Evolutionary conservation across 208 protist genomes (phyloP).

Genomic region (Wallacemonas rigidus): DNA sequence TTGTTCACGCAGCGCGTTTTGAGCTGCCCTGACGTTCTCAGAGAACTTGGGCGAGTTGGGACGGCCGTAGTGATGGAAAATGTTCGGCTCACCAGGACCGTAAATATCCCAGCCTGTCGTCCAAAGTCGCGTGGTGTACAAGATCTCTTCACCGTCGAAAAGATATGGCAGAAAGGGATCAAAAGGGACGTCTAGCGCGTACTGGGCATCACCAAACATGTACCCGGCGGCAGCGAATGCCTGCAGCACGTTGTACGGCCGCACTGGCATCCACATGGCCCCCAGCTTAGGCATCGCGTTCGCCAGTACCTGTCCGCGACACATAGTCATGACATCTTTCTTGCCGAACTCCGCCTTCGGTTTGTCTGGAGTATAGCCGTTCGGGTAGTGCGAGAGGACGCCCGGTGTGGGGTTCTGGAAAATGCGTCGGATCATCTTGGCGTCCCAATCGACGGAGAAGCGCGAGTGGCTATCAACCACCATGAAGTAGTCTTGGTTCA

Average conservation of each 20-base stretch:
- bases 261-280: conserved; percentile 36
- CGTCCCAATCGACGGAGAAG: conserved; percentile 73
- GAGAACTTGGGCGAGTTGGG: conserved; percentile 55
- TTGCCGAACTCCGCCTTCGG: conserved; percentile 49
- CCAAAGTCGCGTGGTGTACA: conserved; percentile 86
- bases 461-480: conserved; percentile 86
- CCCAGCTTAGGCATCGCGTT: conserved; percentile 78
- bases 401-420: conserved; percentile 64
- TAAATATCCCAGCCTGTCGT: conserved; percentile 91
- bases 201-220: conserved; percentile 77
- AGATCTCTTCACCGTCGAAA: conserved; percentile 94
- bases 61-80: conserved; percentile 85
- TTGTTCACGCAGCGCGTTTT: conserved; percentile 9
- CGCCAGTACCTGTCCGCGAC: conserved; percentile 53
- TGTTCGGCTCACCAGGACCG: conserved; percentile 56
- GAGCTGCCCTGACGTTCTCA: conserved; percentile 18
- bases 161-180: conserved; percentile 92
- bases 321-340: conserved; percentile 63
- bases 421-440: conserved; percentile 65
- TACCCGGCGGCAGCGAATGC: conserved; percentile 75
- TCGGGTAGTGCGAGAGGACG: conserved; percentile 84
- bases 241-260: conserved; percentile 39
- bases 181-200: conserved; percentile 85
- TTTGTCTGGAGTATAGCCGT: conserved; percentile 60
- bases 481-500: conserved; percentile 88